Evolutionary conservation across 768 basidiomycete species (phyloP), one percentile per base, ranked within the genome.

Genomic region (Suillus weaverae): DNA sequence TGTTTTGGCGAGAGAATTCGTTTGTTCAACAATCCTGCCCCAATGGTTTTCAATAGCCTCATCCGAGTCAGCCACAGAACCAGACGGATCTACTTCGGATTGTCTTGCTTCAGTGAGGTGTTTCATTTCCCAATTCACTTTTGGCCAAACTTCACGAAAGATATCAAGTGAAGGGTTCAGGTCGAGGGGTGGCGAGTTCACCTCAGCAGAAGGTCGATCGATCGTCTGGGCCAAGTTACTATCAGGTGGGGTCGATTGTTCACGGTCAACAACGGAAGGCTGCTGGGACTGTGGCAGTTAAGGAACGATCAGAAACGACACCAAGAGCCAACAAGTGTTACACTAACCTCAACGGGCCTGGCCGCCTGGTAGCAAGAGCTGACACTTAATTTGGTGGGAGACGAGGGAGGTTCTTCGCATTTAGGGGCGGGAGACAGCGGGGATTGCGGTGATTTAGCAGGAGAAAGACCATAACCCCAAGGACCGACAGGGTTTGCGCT

Each of bases 91-190:
- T 26, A 16, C 20, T 36, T 61, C 56, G 48, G 22, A 16, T 38
- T 30, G 63, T 51, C 69, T 68, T 36, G 54, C 51, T 3, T 68
- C 67, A 63, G 74, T 70, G 39, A 79, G 61, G 61, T 79, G 76
- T 51, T 70, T 70, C 66, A 80, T 74, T 67, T 81, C 80, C 63
- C 79, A 77, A 33, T 73, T 74, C 26, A 76, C 73, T 63, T 70
- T 76, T 8, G 77, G 78, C 79, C 79, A 80, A 61, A 75, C 64
- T 59, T 74, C 67, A 64, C 68, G 61, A 61, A 72, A 62, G 56
- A 70, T 60, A 61, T 76, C 72, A 61, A 66, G 46, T 39, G 59
- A 32, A 18, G 68, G 33, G 41, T 60, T 43, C 54, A 55, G 22
- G 66, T 67, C 33, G 22, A 22, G 59, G 13, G 70, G 66, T 11